A percentile compares a stretch with the other conserved stretches of the same genome.
phyloP scores from a whole-genome alignment of 768 basidiomycete genomes.

The Trametes coccinea region DNA sequence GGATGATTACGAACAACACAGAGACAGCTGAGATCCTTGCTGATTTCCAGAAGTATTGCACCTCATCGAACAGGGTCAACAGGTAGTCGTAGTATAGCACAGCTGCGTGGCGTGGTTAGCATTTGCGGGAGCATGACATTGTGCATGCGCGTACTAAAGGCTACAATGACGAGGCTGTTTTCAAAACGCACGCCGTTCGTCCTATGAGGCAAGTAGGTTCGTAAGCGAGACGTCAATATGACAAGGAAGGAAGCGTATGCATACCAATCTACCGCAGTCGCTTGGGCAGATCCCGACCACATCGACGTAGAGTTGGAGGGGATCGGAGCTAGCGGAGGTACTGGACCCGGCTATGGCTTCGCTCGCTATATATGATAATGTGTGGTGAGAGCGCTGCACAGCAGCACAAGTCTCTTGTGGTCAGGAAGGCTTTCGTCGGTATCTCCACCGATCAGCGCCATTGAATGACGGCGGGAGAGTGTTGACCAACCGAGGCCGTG shows the following conservation, averaged over 20 bases:
- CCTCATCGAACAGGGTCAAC: slow-evolving; percentile 45
- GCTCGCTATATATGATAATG: not conserved
- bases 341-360: not conserved
- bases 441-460: not conserved
- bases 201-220: too few relatives aligned
- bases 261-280: too few relatives aligned
- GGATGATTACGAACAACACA: slow-evolving; percentile 24
- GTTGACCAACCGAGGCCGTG: not conserved
- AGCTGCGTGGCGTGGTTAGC: slow-evolving; percentile 12
- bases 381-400: not conserved
- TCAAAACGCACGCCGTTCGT: too few relatives aligned
- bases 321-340: not conserved
- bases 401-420: not conserved
- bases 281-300: not conserved
- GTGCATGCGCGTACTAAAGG: not conserved
- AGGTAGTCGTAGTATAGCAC: slow-evolving; percentile 47
- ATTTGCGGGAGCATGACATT: too few relatives aligned
- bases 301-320: not conserved
- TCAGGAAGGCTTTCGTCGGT: not conserved
- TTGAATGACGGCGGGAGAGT: not conserved
- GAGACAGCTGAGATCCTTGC: slow-evolving; percentile 21
- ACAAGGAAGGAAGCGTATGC: too few relatives aligned
- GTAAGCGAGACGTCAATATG: too few relatives aligned
- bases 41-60: slow-evolving; percentile 45
- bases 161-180: too few relatives aligned